Percentiles rank a stretch among this genome's conserved stretches.
phyloP scores from a whole-genome alignment of 208 protist species.

The Leishmania amazonensis region DNA sequence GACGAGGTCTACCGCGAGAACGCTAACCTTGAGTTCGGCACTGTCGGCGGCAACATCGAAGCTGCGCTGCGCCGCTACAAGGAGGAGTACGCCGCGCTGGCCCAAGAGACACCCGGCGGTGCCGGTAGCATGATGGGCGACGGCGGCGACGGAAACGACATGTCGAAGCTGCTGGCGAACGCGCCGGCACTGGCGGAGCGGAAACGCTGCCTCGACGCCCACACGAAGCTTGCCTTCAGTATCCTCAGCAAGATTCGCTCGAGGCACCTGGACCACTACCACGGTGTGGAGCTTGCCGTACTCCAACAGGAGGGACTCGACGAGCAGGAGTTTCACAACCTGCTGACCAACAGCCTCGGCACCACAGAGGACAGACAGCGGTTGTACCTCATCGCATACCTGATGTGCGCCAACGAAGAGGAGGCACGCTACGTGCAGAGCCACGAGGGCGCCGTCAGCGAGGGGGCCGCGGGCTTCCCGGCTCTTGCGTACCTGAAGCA shows the following conservation, averaged over 20 bases:
- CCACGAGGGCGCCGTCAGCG: slow-evolving; percentile 27
- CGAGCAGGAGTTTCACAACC: slow-evolving; percentile 64
- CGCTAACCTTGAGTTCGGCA: slow-evolving; percentile 69
- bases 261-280: slow-evolving; percentile 77
- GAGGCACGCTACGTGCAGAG: slow-evolving; percentile 45
- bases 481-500: slow-evolving; percentile 81
- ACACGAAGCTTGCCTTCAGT: slow-evolving; percentile 81
- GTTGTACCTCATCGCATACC: slow-evolving; percentile 80
- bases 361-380: slow-evolving; percentile 75
- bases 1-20: slow-evolving; percentile 82
- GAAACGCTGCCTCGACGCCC: slow-evolving; percentile 84
- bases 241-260: slow-evolving; percentile 72
- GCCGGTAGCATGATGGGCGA: slow-evolving; percentile 33
- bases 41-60: slow-evolving; percentile 72
- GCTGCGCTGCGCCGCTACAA: slow-evolving; percentile 69
- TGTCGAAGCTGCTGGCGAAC: slow-evolving; percentile 79
- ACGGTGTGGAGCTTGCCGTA: slow-evolving; percentile 80
- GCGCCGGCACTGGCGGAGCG: slow-evolving; percentile 80
- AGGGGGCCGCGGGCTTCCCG: slow-evolving; percentile 47
- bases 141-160: slow-evolving; percentile 56
- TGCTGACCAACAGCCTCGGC: slow-evolving; percentile 49
- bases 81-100: slow-evolving; percentile 71
- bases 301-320: slow-evolving; percentile 74
- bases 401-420: slow-evolving; percentile 62
- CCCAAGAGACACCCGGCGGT: slow-evolving; percentile 36